phyloP scores from a whole-genome alignment of 805 yeast genomes.

The Myxozyma lipomycoides region DNA sequence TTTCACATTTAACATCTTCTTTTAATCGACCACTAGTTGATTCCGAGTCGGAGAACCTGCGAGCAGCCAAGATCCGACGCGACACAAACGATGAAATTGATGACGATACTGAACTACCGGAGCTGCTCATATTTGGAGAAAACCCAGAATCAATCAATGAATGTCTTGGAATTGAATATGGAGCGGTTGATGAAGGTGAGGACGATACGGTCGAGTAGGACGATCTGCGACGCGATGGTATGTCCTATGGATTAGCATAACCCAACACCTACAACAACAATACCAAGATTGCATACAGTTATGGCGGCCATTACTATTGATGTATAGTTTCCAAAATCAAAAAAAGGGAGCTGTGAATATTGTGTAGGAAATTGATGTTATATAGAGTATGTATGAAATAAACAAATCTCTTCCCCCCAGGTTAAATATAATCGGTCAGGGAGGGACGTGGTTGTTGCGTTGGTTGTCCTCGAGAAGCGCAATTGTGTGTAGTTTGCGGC shows the following conservation, averaged over 20 bases:
- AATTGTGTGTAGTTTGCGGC: too few relatives aligned
- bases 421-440: too few relatives aligned
- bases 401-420: too few relatives aligned
- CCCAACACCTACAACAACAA: too few relatives aligned
- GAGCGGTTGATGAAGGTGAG: slow-evolving; percentile 25
- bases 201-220: slow-evolving; percentile 20
- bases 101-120: slow-evolving; percentile 19
- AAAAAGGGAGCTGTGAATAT: too few relatives aligned
- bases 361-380: too few relatives aligned
- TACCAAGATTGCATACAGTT: slow-evolving; percentile 8
- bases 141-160: too few relatives aligned
- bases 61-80: slow-evolving; percentile 54
- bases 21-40: slow-evolving; percentile 72
- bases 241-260: slow-evolving; percentile 3
- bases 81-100: slow-evolving; percentile 15
- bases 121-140: too few relatives aligned
- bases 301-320: slow-evolving; percentile 10
- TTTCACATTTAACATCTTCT: slow-evolving; percentile 81
- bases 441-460: too few relatives aligned
- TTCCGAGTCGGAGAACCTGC: slow-evolving; percentile 63
- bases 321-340: too few relatives aligned
- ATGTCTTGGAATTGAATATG: slow-evolving; percentile 24
- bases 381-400: too few relatives aligned
- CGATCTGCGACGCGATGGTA: slow-evolving; percentile 3
- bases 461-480: too few relatives aligned